Conservation (phyloP, 1,284 basidiomycete genomes). For the Cutaneotrichosporon sp. region DNA sequence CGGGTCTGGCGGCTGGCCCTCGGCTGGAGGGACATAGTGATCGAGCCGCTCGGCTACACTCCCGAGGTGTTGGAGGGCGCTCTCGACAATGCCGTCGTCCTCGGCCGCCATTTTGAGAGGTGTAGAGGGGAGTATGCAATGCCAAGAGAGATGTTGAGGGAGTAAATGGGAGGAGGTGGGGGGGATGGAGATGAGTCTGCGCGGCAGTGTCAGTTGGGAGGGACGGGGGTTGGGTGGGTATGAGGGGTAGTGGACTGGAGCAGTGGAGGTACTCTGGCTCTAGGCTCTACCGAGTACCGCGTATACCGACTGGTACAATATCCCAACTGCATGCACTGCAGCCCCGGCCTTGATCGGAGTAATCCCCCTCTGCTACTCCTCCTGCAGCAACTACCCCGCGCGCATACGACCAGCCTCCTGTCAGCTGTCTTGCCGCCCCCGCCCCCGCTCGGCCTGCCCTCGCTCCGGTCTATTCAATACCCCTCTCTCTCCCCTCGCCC, state of each 20-base stretch:
- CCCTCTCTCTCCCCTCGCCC: too few species aligned
- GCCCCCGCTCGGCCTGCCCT: too few species aligned
- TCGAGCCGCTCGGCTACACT: conserved; percentile 2
- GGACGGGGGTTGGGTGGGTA: neutral
- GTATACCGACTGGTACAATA: too few species aligned
- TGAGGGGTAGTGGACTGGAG: neutral
- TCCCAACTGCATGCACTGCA: too few species aligned
- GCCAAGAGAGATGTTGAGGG: neutral
- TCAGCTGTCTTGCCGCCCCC: too few species aligned
- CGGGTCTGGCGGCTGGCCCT: neutral
- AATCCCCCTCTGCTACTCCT: too few species aligned
- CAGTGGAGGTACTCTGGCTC: neutral
- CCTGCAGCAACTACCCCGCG: too few species aligned
- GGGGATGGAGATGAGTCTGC: neutral
- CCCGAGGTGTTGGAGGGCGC: conserved; percentile 9
- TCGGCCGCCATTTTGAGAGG: neutral
- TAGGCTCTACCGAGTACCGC: too few species aligned
- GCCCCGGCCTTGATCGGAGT: too few species aligned
- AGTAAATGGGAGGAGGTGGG: neutral
- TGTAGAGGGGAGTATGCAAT: neutral
- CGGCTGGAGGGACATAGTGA: neutral
- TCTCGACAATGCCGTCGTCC: conserved; percentile 4
- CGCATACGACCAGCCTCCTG: too few species aligned
- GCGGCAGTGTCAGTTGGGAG: neutral
- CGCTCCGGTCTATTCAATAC: too few species aligned